Base-by-base conservation (phyloP, 2,329 filamentous ascomycete genomes). In the Trichophyton simii region DNA sequence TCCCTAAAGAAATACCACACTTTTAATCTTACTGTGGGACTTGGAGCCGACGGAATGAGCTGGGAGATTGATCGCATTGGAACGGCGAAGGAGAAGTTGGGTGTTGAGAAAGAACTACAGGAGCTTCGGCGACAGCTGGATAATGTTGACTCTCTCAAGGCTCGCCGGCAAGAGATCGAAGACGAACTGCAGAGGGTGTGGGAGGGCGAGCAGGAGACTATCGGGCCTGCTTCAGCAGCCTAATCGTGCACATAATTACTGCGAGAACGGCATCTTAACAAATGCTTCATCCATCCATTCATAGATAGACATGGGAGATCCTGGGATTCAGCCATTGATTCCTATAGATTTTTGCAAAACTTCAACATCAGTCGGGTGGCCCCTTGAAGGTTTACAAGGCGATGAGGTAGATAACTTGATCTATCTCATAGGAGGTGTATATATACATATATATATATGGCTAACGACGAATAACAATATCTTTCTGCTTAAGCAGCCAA, bases 31-130 rank as follows among this genome's bases (percentile, higher is more conserved):
- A 87, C 86, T 2, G 83, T 99, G 3, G 91, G 91, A 31, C 77
- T 88, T 63, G 92, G 91, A 59, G 84, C 88, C 15, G 82, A 85
- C 58, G 89, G 87, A n/a, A 87, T 89, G 60, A 87, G 88, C 69
- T 97, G 94, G 90, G 87, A 92, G 66, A 88, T 96, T 72, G 88
- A 96, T 73, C 85, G 89, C 61, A 97, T 99, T 67, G 94, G 94
- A 62, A 96, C 91, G 0, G 89, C 91, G 70, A 84, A 87, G 63
- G 94, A 99, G 78, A 96, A 96, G 77, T 85, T 91, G 72, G 88
- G 89, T 22, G 91, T 96, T 6, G 91, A 96, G 76, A 89, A 89
- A 72, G 94, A 99, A 73, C 78, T 97, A 15, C 83, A 87, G 58
- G 90, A 96, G 66, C 80, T 99, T 50, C 84, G 87, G 34, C 89